These are phyloP conservation scores for Lactarius indigo DNA, from an alignment of 768 basidiomycete species.

Conservation along the genomic window DNA sequence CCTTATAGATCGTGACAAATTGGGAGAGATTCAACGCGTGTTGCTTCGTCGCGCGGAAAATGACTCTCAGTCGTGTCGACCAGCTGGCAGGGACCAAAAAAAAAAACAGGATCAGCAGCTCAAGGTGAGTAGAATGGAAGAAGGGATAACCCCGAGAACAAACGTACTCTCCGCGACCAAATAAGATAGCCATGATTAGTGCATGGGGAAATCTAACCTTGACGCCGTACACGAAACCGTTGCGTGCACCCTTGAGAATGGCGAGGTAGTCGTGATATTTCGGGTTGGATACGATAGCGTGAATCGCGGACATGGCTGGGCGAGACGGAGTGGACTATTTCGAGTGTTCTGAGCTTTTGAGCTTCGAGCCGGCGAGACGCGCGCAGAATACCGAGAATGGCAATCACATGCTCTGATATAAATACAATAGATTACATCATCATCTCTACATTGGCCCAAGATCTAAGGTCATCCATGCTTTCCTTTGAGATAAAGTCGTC, in stretches of 20 bases:
- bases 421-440: background rate
- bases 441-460: constrained; percentile 17
- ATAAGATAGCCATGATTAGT: constrained; percentile 91
- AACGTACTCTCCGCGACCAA: constrained; percentile 86
- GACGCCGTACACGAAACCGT: constrained; percentile 86
- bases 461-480: constrained; percentile 17
- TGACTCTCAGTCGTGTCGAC: constrained; percentile 58
- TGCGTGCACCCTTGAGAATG: constrained; percentile 90
- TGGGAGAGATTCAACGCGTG: constrained; percentile 91
- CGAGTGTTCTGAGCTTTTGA: background rate
- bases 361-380: background rate
- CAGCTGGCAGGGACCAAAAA: constrained; percentile 47
- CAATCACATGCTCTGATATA: constrained; percentile 19
- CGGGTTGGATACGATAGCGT: constrained; percentile 55
- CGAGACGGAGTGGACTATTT: background rate
- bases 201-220: constrained; percentile 96
- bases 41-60: constrained; percentile 82
- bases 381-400: background rate
- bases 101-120: constrained; percentile 14
- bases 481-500: constrained; percentile 48
- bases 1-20: constrained; percentile 94
- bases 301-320: constrained; percentile 29
- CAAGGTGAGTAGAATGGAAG: background rate
- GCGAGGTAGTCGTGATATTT: constrained; percentile 86
- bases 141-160: background rate